Percentiles rank a stretch among this genome's conserved stretches.
phyloP scores from a whole-genome alignment of 176 grass and related monocot species.

The Rhipidocladum racemiflorum region DNA sequence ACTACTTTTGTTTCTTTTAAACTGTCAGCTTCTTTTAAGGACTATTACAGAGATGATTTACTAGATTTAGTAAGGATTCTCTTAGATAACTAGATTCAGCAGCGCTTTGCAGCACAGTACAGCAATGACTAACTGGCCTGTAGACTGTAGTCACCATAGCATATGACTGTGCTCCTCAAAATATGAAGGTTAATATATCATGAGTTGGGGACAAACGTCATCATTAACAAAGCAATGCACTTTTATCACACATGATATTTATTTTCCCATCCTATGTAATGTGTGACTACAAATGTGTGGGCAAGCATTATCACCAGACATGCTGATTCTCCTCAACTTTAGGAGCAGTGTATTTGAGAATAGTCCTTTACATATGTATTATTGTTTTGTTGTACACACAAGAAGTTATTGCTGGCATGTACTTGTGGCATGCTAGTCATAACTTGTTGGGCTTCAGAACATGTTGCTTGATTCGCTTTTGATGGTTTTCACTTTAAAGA shows the following conservation, averaged over 20 bases:
- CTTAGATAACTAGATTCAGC: constrained; percentile 1
- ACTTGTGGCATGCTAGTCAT: constrained; percentile 1
- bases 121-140: background rate
- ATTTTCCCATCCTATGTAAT: constrained; percentile 11
- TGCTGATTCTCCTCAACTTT: constrained; percentile 14
- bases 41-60: background rate
- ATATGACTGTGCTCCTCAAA: background rate
- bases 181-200: background rate
- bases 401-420: constrained; percentile 18
- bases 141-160: background rate
- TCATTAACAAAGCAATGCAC: background rate
- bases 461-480: background rate
- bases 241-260: background rate
- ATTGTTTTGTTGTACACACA: constrained; percentile 16
- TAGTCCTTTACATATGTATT: constrained; percentile 1
- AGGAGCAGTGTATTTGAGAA: constrained; percentile 3
- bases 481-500: constrained; percentile 23
- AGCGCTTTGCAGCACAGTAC: constrained; percentile 5
- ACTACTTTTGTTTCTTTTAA: background rate
- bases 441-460: background rate
- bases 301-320: background rate
- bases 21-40: background rate
- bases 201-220: constrained; percentile 4
- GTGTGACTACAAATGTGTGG: background rate
- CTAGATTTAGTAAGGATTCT: constrained; percentile 6